A percentile compares a stretch with the other conserved stretches of the same genome.
phyloP scores from a whole-genome alignment of 129 eudicot genomes.

The Apium graveolens region DNA sequence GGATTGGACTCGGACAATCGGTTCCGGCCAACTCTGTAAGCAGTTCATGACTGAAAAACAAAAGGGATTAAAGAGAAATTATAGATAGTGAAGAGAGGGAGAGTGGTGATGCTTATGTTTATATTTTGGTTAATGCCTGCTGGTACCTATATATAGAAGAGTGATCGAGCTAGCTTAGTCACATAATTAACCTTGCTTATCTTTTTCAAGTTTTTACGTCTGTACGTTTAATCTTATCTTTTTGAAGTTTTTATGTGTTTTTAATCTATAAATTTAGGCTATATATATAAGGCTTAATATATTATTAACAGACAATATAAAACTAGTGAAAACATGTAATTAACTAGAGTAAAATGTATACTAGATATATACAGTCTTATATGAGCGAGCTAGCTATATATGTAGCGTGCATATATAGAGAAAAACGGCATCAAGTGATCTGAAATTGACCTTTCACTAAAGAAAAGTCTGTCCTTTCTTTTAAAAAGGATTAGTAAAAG shows the following conservation, averaged over 20 bases:
- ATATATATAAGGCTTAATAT: not conserved
- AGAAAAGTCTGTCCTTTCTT: not conserved
- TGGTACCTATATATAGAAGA: not conserved
- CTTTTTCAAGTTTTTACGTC: not conserved
- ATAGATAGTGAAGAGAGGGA: not conserved
- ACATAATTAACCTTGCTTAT: not conserved
- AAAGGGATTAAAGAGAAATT: not conserved
- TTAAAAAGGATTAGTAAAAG: not conserved
- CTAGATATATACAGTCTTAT: not conserved
- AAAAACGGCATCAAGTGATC: not conserved
- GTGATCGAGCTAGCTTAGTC: not conserved
- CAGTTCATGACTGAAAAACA: not conserved
- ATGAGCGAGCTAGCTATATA: not conserved
- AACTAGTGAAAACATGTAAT: too few species aligned
- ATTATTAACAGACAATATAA: not conserved
- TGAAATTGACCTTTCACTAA: not conserved
- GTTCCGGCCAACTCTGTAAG: conserved; percentile 67
- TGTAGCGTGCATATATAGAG: not conserved
- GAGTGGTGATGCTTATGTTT: not conserved
- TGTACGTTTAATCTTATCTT: not conserved
- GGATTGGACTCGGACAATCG: conserved; percentile 60
- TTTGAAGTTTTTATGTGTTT: not conserved
- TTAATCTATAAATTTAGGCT: not conserved
- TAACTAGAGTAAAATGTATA: too few species aligned
- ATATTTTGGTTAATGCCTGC: not conserved